Percentiles rank a stretch among this genome's conserved stretches.
These are phyloP conservation scores for Pestalotiopsis sp. DNA, from an alignment of 2,329 filamentous ascomycete genomes.

Conservation along the genomic window DNA sequence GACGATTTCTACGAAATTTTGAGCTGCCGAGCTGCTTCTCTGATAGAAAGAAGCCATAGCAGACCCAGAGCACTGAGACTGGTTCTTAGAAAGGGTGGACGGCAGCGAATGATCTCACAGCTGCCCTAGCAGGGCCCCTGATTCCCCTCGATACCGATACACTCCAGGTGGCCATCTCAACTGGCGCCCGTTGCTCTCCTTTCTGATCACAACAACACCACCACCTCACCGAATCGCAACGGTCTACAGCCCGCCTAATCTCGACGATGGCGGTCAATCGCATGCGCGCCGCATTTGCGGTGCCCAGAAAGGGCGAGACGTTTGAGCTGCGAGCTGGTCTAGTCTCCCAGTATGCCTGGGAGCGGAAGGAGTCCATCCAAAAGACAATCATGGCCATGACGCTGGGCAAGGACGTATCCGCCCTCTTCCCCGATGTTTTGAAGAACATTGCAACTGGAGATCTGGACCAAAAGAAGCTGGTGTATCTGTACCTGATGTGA, in stretches of 20 bases:
- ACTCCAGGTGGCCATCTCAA: conserved; percentile 8
- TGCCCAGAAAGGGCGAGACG: conserved; percentile 94
- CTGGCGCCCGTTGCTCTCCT: conserved; percentile 2
- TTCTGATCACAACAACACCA: conserved; percentile 18
- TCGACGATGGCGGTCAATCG: conserved; percentile 87
- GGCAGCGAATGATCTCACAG: conserved; percentile 20
- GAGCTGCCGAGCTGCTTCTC: background rate
- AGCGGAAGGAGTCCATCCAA: conserved; percentile 98
- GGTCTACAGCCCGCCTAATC: conserved; percentile 16
- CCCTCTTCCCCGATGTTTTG: conserved; percentile 92
- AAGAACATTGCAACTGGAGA: conserved; percentile 98
- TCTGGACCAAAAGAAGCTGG: conserved; percentile 98
- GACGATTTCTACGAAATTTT: background rate
- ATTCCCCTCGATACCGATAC: conserved; percentile 14
- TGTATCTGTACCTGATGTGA: conserved; percentile 96
- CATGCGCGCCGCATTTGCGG: conserved; percentile 89
- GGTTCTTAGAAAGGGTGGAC: background rate
- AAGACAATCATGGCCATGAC: conserved; percentile 99
- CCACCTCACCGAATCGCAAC: conserved; percentile 22
- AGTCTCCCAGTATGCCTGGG: conserved; percentile 98
- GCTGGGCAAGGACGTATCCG: conserved; percentile 95
- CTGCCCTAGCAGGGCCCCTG: conserved; percentile 29
- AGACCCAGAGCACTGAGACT: background rate
- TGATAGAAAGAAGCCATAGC: background rate
- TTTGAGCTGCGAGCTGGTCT: conserved; percentile 94